Percentiles rank a stretch among this genome's conserved stretches.
Conservation (phyloP, 768 basidiomycete genomes). For the Imleria badia region DNA sequence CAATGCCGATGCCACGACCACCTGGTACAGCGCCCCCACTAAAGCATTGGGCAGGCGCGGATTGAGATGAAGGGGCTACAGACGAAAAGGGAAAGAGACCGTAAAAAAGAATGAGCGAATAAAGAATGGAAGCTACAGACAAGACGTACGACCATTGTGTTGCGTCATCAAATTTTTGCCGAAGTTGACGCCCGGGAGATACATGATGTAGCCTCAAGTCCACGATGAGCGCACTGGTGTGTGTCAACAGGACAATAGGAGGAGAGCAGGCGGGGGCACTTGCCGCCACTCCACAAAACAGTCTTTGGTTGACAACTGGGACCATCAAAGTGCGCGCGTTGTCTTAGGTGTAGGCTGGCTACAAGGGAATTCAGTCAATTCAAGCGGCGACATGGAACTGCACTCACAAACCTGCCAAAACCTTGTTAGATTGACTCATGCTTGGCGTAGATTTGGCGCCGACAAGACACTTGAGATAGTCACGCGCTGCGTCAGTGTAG, state of each 20-base stretch:
- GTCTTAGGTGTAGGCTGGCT: conserved; percentile 58
- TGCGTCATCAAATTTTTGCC: conserved; percentile 36
- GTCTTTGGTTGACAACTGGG: conserved; percentile 82
- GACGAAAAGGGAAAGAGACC: background rate
- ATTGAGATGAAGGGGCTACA: conserved; percentile 10
- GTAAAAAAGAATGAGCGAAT: background rate
- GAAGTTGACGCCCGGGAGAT: conserved; percentile 70
- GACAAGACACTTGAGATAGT: conserved; percentile 85
- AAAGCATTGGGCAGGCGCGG: background rate
- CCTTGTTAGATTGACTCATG: conserved; percentile 75
- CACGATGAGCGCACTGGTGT: conserved; percentile 51
- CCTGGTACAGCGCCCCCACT: no score
- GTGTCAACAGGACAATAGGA: background rate
- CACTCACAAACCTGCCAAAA: no score
- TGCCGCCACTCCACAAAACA: no score
- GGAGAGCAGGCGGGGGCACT: background rate
- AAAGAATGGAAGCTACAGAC: background rate
- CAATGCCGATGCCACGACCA: no score
- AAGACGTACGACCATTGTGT: conserved; percentile 13
- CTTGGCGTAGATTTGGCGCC: conserved; percentile 82
- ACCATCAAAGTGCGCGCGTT: conserved; percentile 75
- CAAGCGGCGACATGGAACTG: no score
- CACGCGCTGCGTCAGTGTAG: conserved; percentile 84
- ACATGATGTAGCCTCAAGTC: conserved; percentile 63
- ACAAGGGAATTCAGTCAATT: no score